Evolutionary conservation across 23 red algal genomes (phyloP), one percentile per base, ranked within the genome.

Genomic region (Pyropia yezoensis): DNA sequence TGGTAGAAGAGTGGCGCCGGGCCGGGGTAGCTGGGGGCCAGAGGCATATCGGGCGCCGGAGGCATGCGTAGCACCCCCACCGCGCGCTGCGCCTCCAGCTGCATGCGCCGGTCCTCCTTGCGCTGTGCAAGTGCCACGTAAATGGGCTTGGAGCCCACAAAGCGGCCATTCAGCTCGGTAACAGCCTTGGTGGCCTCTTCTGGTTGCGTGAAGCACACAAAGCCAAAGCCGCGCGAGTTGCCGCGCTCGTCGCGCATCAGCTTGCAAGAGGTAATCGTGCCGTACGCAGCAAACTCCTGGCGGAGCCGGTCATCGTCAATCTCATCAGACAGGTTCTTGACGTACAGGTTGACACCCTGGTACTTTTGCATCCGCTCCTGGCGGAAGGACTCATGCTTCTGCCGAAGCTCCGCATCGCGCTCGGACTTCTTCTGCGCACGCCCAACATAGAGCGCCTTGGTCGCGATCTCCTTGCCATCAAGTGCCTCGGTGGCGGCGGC

Each of bases 161-260:
- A 91, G 22, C 85, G 81, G 8, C 80, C 79, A 32, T 98, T 98
- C 54, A 98, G 75, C 52, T 91, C 94, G 39, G 85, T 91, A 1
- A 98, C 94, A 12, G 94, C 94, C 77, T 98, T 98, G 15, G 80
- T 98, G 14, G 94, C 94, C 67, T 98, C 94, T 22, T 91, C 94
- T 14, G 86, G 94, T 15, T 78, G 77, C n/a, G 82, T 74, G 66
- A 86, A 98, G 57, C 84, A 89, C 53, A 98, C 94, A 85, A 98
- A 98, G 1, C 94, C 94, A 54, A 98, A 98, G 30, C 94, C 94
- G 22, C 74, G 63, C 25, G 85, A 91, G 45, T 56, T 32, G 27
- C 77, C 87, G 47, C 81, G 77, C 24, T 98, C 94, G 61, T 98
- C 94, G 26, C 85, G 70, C 94, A 98, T 98, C 18, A 98, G 66